These are phyloP conservation scores for Senna siamea DNA, from an alignment of 306 rosid genomes.

Conservation along the genomic window DNA sequence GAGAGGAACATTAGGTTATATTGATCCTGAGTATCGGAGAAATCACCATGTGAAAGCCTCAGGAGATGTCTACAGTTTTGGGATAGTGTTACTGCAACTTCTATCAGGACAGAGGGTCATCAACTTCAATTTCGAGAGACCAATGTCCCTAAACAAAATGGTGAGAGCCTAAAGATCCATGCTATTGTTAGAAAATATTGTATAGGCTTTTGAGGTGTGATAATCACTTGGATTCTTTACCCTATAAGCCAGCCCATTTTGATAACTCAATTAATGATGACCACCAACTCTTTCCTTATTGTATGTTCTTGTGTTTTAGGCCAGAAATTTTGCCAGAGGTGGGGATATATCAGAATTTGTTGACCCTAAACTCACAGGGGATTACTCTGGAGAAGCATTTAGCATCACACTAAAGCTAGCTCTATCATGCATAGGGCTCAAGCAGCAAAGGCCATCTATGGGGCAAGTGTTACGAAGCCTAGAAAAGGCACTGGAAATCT, in stretches of 20 bases:
- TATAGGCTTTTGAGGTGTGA: too few relatives aligned
- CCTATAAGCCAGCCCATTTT: too few relatives aligned
- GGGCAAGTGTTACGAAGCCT: conserved; percentile 47
- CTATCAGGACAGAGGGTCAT: conserved; percentile 66
- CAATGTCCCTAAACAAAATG: conserved; percentile 59
- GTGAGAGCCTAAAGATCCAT: conserved; percentile 37
- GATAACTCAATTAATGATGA: too few relatives aligned
- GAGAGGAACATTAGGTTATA: conserved; percentile 76
- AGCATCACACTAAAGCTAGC: conserved; percentile 56
- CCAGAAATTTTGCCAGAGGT: conserved; percentile 42
- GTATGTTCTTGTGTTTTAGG: conserved; percentile 50
- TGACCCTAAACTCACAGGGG: conserved; percentile 59
- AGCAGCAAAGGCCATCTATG: conserved; percentile 63
- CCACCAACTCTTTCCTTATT: too few relatives aligned
- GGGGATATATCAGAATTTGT: conserved; percentile 56
- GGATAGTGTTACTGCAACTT: conserved; percentile 66
- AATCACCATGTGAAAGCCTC: conserved; percentile 69
- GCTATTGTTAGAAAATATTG: not conserved
- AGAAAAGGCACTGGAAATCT: conserved; percentile 49
- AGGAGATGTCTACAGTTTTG: conserved; percentile 73
- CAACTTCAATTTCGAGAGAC: conserved; percentile 46
- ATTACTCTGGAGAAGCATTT: conserved; percentile 62
- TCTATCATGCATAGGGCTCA: conserved; percentile 56
- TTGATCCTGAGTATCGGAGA: conserved; percentile 67
- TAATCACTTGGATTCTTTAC: too few relatives aligned